These are phyloP conservation scores for Teunomyces gatunensis DNA, from an alignment of 805 yeast species.

Conservation along the genomic window DNA sequence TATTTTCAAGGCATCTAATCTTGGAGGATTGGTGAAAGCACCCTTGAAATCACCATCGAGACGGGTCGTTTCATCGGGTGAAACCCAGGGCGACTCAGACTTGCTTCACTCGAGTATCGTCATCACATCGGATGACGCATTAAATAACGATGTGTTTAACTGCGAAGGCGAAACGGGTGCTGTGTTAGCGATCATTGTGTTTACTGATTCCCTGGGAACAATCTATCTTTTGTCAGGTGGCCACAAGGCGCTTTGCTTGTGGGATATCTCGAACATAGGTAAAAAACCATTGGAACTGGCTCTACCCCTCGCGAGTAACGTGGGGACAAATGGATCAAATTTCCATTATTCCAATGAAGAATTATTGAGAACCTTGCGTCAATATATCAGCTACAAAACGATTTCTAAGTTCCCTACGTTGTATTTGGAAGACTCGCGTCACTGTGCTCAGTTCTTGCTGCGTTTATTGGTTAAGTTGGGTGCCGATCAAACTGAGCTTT, in stretches of 20 bases:
- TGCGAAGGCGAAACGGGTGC: slow-evolving; percentile 29
- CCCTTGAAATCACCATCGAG: slow-evolving; percentile 14
- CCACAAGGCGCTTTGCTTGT: slow-evolving; percentile 65
- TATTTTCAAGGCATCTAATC: slow-evolving; percentile 60
- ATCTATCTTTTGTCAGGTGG: slow-evolving; percentile 67
- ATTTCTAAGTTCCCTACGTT: slow-evolving; percentile 72
- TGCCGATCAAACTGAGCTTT: slow-evolving; percentile 58
- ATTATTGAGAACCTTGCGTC: slow-evolving; percentile 59
- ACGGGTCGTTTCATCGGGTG: not conserved
- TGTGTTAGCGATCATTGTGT: slow-evolving; percentile 56
- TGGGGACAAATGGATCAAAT: not conserved
- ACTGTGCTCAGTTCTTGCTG: slow-evolving; percentile 76
- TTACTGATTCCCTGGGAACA: slow-evolving; percentile 33
- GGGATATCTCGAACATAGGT: slow-evolving; percentile 51
- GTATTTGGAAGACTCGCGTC: slow-evolving; percentile 74
- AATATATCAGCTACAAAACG: slow-evolving; percentile 67
- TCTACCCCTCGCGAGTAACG: slow-evolving; percentile 10
- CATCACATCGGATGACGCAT: slow-evolving; percentile 11
- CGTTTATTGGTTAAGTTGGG: slow-evolving; percentile 66
- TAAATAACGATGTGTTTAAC: slow-evolving; percentile 8
- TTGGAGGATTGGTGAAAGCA: slow-evolving; percentile 37
- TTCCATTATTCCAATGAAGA: slow-evolving; percentile 49
- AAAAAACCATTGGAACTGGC: not conserved
- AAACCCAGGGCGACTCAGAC: slow-evolving; percentile 8
- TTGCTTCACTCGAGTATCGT: slow-evolving; percentile 7